Percentiles rank a stretch among this genome's conserved stretches.
Evolutionary conservation across 2,329 filamentous ascomycete species (phyloP).

Genomic region (Colletotrichum noveboracense): DNA sequence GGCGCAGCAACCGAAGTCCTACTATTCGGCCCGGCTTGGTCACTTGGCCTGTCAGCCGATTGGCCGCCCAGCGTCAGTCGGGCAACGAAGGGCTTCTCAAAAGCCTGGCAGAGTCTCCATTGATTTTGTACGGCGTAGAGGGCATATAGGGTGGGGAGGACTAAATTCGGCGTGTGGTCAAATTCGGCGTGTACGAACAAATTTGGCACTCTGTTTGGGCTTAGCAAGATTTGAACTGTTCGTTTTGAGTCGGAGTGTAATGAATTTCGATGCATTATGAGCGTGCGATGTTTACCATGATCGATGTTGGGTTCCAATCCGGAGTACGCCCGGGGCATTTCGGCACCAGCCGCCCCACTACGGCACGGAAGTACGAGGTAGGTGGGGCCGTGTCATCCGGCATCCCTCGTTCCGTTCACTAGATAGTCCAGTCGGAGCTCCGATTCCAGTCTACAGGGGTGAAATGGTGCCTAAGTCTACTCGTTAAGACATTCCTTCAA

Average conservation of each 20-base stretch:
- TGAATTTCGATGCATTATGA: not conserved
- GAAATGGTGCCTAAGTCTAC: not conserved
- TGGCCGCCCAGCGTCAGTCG: not conserved
- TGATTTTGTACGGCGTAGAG: not conserved
- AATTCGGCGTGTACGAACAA: no score
- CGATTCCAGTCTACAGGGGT: not conserved
- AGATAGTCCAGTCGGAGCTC: not conserved
- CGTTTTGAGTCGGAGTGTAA: not conserved
- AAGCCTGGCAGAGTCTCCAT: not conserved
- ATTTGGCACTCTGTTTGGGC: not conserved
- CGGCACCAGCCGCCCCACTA: not conserved
- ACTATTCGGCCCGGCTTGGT: not conserved
- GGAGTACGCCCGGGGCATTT: not conserved
- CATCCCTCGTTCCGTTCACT: not conserved
- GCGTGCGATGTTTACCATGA: not conserved
- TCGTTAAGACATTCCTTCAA: not conserved
- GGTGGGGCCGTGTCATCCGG: not conserved
- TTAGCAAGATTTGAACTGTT: not conserved
- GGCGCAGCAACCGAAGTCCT: not conserved
- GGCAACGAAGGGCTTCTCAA: not conserved
- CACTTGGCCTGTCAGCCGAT: not conserved
- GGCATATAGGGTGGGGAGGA: not conserved
- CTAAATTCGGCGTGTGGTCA: not conserved
- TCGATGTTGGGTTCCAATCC: not conserved
- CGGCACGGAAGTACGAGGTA: rapidly evolving